Evolutionary conservation across 176 grass and related monocot species (phyloP), one percentile per base, ranked within the genome.

Genomic region (Carex pumila): DNA sequence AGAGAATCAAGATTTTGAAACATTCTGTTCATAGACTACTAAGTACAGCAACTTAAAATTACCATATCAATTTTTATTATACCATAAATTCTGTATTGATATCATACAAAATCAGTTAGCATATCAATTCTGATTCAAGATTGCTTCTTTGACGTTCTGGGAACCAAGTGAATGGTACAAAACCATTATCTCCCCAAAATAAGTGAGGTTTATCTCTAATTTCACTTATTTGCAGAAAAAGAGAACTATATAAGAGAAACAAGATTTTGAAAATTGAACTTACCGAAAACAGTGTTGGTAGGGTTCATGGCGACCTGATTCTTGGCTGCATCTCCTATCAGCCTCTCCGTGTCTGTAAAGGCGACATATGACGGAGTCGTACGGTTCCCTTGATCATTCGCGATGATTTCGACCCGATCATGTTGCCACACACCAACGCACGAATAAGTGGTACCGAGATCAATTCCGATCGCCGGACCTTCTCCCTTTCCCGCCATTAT

Each of bases 391-490:
- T 94, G 94, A 61, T 97, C 94, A 52, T 94, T 97, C 65, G 94
- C 94, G 88, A 94, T 90, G 86, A 97, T 97, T 88, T 97, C 94
- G 52, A 94, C 90, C 22, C 94, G 87, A 82, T 97, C 94, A 85
- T 97, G 94, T 60, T 97, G 94, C 94, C 94, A 97, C 58, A 97
- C 94, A 66, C 94, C 94, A 18, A 97, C 90, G 85, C 94, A 97
- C 49, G 94, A 97, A 87, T 97, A 97, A n/a, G 94, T 97, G 15
- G 94, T 94, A 64, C 94, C 94, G 32, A 97, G 90, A 62, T 97
- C 94, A 87, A 97, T 97, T 79, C 94, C 94, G 62, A 97, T 97
- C 5, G 94, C 94, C 77, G 92, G 94, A 22, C 91, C 94, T 50
- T 97, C 94, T 11, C 89, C 61, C 55, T 86, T 89, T 56, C 76